These are phyloP conservation scores for Lentinula novae-zelandiae DNA, from an alignment of 1,284 basidiomycete genomes.

Conservation along the genomic window DNA sequence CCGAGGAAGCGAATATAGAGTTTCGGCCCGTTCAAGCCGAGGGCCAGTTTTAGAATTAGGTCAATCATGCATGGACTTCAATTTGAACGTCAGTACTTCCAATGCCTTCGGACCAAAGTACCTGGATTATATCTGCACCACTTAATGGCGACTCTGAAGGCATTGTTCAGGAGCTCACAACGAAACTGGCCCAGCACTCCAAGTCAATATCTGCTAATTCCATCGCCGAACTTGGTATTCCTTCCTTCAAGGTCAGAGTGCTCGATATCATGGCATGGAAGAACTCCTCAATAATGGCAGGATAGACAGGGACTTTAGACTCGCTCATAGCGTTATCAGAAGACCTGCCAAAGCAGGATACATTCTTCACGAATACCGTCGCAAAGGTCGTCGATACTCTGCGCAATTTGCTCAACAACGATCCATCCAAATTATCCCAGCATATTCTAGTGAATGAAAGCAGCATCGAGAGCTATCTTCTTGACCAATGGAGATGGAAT, in stretches of 20 bases:
- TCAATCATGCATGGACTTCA: not conserved
- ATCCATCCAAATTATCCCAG: slow-evolving; percentile 77
- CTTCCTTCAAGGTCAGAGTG: slow-evolving; percentile 69
- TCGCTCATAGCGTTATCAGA: slow-evolving; percentile 89
- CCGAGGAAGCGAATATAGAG: not conserved
- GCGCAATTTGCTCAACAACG: slow-evolving; percentile 88
- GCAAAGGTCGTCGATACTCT: slow-evolving; percentile 95
- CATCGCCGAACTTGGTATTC: slow-evolving; percentile 60
- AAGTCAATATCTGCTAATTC: slow-evolving; percentile 44
- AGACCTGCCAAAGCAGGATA: slow-evolving; percentile 88
- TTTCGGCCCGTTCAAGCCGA: not conserved
- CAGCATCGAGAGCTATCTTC: slow-evolving; percentile 77
- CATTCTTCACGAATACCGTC: slow-evolving; percentile 83
- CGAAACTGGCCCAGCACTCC: slow-evolving; percentile 53
- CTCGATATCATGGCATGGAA: slow-evolving; percentile 11
- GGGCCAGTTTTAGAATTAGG: not conserved
- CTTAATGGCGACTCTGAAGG: slow-evolving; percentile 74
- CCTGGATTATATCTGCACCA: slow-evolving; percentile 76
- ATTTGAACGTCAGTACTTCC: slow-evolving; percentile 6
- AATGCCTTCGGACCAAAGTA: slow-evolving; percentile 86
- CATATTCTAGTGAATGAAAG: slow-evolving; percentile 85
- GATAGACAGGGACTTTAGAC: slow-evolving; percentile 92
- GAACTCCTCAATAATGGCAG: slow-evolving; percentile 6
- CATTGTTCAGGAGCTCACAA: slow-evolving; percentile 55
- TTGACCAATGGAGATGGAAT: slow-evolving; percentile 85